Evolutionary conservation across 2,329 filamentous ascomycete species (phyloP).

Genomic region (Aspergillus candidus): DNA sequence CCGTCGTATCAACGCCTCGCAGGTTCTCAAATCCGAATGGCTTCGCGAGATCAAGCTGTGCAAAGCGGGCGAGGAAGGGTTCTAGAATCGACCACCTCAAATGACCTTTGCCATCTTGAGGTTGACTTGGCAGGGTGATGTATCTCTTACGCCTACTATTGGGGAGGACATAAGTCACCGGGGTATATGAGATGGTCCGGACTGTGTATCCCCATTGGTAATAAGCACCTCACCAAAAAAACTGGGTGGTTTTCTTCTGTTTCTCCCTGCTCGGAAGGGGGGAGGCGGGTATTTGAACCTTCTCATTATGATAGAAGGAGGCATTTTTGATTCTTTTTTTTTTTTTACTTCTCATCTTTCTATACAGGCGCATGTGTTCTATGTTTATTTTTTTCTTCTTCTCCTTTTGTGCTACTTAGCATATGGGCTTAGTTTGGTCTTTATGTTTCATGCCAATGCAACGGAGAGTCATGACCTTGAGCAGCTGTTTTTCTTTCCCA

Average conservation of each 20-base stretch:
- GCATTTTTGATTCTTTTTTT: too few species aligned
- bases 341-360: slow-evolving; percentile 9
- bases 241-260: slow-evolving; percentile 18
- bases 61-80: slow-evolving; percentile 91
- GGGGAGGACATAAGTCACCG: slow-evolving; percentile 3
- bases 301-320: slow-evolving; percentile 19
- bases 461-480: slow-evolving; percentile 35
- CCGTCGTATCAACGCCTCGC: slow-evolving; percentile 87
- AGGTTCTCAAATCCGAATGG: slow-evolving; percentile 98
- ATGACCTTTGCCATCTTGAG: slow-evolving; percentile 5
- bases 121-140: slow-evolving; percentile 4
- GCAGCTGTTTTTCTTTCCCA: slow-evolving; percentile 7
- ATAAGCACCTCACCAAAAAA: slow-evolving; percentile 12
- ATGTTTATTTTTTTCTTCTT: slow-evolving; percentile 9
- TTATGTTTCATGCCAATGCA: slow-evolving; percentile 34
- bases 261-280: slow-evolving; percentile 1
- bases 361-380: slow-evolving; percentile 22
- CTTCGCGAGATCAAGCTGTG: slow-evolving; percentile 95
- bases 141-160: not conserved
- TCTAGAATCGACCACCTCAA: slow-evolving; percentile 45
- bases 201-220: slow-evolving; percentile 8
- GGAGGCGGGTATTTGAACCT: slow-evolving; percentile 9
- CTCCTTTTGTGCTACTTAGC: slow-evolving; percentile 15
- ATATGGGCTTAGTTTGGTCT: slow-evolving; percentile 20
- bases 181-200: slow-evolving; percentile 10